Evolutionary conservation across 2,329 filamentous ascomycete genomes (phyloP).

Genomic region (Stagonosporopsis cucurbitacearum): DNA sequence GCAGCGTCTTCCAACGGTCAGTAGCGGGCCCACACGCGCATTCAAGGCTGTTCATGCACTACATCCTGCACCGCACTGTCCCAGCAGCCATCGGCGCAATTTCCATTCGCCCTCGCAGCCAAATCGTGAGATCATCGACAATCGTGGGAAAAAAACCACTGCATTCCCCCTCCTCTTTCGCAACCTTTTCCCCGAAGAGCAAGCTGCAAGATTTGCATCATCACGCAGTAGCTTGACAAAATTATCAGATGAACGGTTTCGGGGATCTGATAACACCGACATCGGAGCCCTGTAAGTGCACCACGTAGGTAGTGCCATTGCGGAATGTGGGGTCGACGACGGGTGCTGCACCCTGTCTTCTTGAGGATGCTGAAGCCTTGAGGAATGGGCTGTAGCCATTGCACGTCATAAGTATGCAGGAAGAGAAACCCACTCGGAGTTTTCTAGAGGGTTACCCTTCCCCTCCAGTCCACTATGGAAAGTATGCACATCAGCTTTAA

Average conservation of each 20-base stretch:
- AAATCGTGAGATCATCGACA: constrained; percentile 4
- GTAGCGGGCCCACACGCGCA: constrained; percentile 13
- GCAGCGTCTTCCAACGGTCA: constrained; percentile 6
- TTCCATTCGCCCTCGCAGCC: neutral
- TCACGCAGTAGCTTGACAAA: neutral
- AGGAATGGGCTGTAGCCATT: too few relatives aligned
- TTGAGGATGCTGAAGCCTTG: too few relatives aligned
- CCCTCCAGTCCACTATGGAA: too few relatives aligned
- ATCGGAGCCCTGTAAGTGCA: constrained; percentile 2
- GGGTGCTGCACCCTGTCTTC: too few relatives aligned
- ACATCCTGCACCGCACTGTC: neutral
- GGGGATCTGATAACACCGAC: constrained; percentile 17
- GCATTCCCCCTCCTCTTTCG: too few relatives aligned
- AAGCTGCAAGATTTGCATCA: neutral
- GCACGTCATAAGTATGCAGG: too few relatives aligned
- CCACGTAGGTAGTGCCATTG: neutral
- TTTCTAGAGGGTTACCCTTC: too few relatives aligned
- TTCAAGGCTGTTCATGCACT: neutral
- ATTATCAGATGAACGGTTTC: constrained; percentile 14
- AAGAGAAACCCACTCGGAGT: too few relatives aligned
- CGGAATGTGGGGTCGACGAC: constrained; percentile 14
- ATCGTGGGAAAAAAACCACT: neutral
- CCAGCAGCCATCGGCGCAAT: neutral
- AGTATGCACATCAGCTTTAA: too few relatives aligned
- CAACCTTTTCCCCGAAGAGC: neutral